These are phyloP conservation scores for Nannochloris sp. DNA, from an alignment of 139 green algal species.

Conservation along the genomic window DNA sequence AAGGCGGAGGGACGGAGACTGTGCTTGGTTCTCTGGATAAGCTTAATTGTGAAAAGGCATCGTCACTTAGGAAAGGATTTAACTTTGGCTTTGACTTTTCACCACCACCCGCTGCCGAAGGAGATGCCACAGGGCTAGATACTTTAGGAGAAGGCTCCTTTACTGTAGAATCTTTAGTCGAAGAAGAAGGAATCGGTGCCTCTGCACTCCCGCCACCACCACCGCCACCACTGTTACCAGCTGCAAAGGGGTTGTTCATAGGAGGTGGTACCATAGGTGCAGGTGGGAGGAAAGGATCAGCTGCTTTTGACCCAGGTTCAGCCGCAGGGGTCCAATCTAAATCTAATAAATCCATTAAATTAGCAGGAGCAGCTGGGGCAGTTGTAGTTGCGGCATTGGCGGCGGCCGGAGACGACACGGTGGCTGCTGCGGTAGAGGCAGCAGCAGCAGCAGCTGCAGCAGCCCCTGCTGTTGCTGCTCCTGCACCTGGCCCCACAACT, in stretches of 20 bases:
- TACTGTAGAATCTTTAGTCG: background rate
- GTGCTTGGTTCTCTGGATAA: background rate
- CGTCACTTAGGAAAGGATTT: slow-evolving; percentile 12
- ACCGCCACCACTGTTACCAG: background rate
- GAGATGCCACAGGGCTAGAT: background rate
- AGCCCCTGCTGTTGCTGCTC: background rate
- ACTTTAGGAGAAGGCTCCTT: background rate
- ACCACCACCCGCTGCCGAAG: background rate
- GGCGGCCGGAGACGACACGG: background rate
- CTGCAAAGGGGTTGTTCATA: slow-evolving; percentile 6
- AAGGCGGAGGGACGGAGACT: no score
- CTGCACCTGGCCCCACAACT: background rate
- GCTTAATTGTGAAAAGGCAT: background rate
- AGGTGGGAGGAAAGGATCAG: background rate
- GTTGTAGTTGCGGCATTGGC: slow-evolving; percentile 22
- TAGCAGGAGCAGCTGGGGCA: background rate
- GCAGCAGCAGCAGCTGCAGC: background rate
- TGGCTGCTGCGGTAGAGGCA: background rate
- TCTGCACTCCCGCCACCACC: background rate
- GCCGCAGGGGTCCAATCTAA: background rate
- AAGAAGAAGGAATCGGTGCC: background rate
- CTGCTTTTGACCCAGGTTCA: background rate
- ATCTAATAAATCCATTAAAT: slow-evolving; percentile 1
- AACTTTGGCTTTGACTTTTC: background rate
- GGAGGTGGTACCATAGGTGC: background rate